Conservation (phyloP, 2,329 filamentous ascomycete genomes). For the Diaporthe sp. region DNA sequence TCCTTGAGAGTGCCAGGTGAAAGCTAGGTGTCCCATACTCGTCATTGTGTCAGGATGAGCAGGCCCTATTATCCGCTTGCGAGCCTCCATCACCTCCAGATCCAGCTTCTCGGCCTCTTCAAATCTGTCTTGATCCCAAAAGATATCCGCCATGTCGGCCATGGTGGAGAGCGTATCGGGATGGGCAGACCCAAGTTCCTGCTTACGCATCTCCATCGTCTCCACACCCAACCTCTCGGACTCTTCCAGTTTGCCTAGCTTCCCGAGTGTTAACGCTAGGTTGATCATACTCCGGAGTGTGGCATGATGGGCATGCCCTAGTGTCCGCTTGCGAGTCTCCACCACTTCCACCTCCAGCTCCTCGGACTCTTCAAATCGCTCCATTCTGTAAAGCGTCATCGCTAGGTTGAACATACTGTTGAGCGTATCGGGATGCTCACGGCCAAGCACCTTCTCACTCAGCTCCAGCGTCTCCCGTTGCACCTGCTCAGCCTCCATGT, state of each 20-base stretch:
- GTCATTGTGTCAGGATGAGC: not conserved
- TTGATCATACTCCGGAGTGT: not conserved
- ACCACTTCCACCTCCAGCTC: not conserved
- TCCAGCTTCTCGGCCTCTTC: slow-evolving; percentile 4
- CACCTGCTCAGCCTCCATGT: not conserved
- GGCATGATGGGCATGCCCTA: not conserved
- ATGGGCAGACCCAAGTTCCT: not conserved
- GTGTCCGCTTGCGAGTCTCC: not conserved
- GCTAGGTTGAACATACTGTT: not conserved
- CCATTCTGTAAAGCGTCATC: not conserved
- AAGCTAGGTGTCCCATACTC: not conserved
- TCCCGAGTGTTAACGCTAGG: not conserved
- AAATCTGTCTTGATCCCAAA: not conserved
- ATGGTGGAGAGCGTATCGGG: not conserved
- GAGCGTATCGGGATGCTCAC: not conserved
- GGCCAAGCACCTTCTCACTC: not conserved
- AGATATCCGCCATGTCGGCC: accelerated
- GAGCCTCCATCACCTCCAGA: not conserved
- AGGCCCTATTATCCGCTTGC: not conserved
- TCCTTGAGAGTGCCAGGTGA: not conserved
- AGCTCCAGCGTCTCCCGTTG: not conserved
- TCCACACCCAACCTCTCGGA: not conserved
- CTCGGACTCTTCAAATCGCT: not conserved
- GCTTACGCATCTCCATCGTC: not conserved
- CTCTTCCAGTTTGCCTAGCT: not conserved